Evolutionary conservation across 179 eudicot species (phyloP), one percentile per base, ranked within the genome.

Genomic region (Silene noctiflora): DNA sequence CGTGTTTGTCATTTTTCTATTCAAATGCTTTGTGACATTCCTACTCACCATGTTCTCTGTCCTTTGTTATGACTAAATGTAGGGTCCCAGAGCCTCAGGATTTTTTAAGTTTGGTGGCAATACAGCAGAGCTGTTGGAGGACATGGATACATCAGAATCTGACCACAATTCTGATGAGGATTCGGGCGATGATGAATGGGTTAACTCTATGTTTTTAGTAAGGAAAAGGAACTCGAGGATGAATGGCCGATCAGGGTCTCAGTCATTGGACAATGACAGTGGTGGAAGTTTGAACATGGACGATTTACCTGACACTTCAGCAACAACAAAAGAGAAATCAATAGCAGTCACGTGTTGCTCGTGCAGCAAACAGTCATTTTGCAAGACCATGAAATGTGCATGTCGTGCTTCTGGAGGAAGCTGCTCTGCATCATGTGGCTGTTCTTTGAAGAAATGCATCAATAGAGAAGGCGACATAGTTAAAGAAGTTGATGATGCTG

Each of bases 81-180:
- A 95, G 98, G 97, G 87, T 61, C 76, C 81, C 17, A 87, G 91
- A 58, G 77, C 75, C 73, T 91, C 97, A 19, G 86, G 83, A 9
- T 80, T 73, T 69, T 90, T 77, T 77, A 86, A 80, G 67, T 80
- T 63, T 68, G 72, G 69, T 13, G 81, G 78, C 11, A 78, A 84
- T 67, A 81, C 51, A 64, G 27, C 75, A n/a, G 88, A 88, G 75
- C 53, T 82, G 63, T 64, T 83, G 56, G 97, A 89, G 51, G 99
- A 96, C 85, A 96, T 96, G 98, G 99, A 96, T 69, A 91, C 88
- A 53, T 90, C 92, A 70, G 96, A 89, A 0, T 88, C 93, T n/a
- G 96, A 91, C 51, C 81, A 83, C 44, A 76, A 88, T 53, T 46
- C 75, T 21, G 87, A 70, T n/a, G 88, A 81, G 19, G 80, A 81